These are phyloP conservation scores for Boletus barrowsii DNA, from an alignment of 768 basidiomycete species.

Conservation along the genomic window DNA sequence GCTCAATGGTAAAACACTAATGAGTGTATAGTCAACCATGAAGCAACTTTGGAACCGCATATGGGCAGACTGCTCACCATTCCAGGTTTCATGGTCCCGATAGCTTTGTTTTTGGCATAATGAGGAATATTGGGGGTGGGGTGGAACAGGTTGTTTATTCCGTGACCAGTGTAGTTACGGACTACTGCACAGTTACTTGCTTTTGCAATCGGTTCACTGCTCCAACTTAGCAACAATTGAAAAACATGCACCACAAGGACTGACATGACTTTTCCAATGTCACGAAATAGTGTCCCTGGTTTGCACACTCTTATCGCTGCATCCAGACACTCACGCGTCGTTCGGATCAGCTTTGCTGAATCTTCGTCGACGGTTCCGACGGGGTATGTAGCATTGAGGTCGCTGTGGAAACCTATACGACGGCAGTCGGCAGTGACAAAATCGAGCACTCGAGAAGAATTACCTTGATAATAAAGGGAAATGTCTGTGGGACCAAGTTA, in stretches of 20 bases:
- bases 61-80: slow-evolving; percentile 55
- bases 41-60: background rate
- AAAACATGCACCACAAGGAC: slow-evolving; percentile 30
- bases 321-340: slow-evolving; percentile 80
- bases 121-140: slow-evolving; percentile 85
- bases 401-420: slow-evolving; percentile 76
- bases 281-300: slow-evolving; percentile 87
- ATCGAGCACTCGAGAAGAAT: slow-evolving; percentile 8
- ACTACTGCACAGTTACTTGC: slow-evolving; percentile 87
- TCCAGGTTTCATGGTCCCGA: slow-evolving; percentile 91
- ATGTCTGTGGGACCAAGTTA: slow-evolving; percentile 52
- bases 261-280: slow-evolving; percentile 83
- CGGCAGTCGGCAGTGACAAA: background rate
- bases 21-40: slow-evolving; percentile 6
- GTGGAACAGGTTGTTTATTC: slow-evolving; percentile 86
- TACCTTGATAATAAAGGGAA: slow-evolving; percentile 75
- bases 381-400: slow-evolving; percentile 91
- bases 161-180: slow-evolving; percentile 89
- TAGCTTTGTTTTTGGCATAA: slow-evolving; percentile 91
- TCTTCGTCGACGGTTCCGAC: slow-evolving; percentile 85
- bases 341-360: slow-evolving; percentile 75
- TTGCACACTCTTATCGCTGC: slow-evolving; percentile 91
- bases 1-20: slow-evolving; percentile 75
- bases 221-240: slow-evolving; percentile 9
- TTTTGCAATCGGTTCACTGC: slow-evolving; percentile 81